phyloP scores from a whole-genome alignment of 2,329 filamentous ascomycete genomes.

The Stagonosporopsis vannaccii region DNA sequence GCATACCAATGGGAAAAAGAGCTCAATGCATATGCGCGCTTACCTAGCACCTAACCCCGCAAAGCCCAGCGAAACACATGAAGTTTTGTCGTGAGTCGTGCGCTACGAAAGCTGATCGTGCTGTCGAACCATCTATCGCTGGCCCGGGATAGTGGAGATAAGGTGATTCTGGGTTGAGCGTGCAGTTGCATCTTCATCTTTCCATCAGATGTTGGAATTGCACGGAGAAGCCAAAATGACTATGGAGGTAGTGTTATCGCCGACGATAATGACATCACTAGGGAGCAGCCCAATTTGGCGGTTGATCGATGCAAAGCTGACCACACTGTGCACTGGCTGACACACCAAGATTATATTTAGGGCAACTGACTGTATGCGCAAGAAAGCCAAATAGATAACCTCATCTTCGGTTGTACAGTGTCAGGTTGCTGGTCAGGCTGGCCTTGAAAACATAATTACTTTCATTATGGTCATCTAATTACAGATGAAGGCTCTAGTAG shows the following conservation, averaged over 20 bases:
- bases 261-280: neutral
- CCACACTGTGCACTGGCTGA: neutral
- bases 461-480: neutral
- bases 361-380: neutral
- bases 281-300: no score
- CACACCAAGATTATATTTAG: neutral
- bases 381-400: no score
- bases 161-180: no score
- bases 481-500: neutral
- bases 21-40: neutral
- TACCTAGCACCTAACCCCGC: neutral
- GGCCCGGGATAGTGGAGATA: neutral
- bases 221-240: neutral
- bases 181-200: no score
- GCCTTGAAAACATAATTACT: neutral
- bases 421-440: neutral
- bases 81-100: neutral
- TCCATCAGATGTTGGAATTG: no score
- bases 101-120: neutral
- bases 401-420: no score
- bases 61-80: neutral
- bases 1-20: neutral
- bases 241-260: conserved; percentile 1
- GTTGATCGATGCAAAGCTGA: neutral
- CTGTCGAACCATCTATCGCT: no score